A percentile compares a stretch with the other conserved stretches of the same genome.
Evolutionary conservation across 2,329 filamentous ascomycete genomes (phyloP).

Genomic region (Cladosporium sp.): DNA sequence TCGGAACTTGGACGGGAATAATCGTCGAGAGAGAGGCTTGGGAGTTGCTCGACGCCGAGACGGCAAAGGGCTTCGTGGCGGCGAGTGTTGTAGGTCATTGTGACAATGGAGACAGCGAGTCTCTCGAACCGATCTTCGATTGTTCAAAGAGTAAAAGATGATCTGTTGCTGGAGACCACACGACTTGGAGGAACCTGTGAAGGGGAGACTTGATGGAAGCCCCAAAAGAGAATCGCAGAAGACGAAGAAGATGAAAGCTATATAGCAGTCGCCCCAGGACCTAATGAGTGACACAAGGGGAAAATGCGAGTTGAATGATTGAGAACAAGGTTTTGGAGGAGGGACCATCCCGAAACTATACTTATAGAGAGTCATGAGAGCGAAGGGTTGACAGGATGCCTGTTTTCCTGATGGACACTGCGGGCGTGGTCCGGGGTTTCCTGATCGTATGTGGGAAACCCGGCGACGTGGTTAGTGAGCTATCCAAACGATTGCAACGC

Average conservation of each 20-base stretch:
- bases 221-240: neutral
- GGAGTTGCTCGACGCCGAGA: conserved; percentile 29
- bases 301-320: neutral
- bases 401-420: neutral
- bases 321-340: neutral
- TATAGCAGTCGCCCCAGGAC: neutral
- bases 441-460: conserved; percentile 1
- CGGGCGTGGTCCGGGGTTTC: neutral
- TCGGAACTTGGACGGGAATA: conserved; percentile 9
- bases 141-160: too few relatives aligned
- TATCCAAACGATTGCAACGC: conserved; percentile 6
- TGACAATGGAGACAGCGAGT: neutral
- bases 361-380: neutral
- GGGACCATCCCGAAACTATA: neutral
- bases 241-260: neutral
- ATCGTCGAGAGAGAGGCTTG: conserved; percentile 16
- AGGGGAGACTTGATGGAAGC: neutral
- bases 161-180: too few relatives aligned
- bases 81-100: conserved; percentile 26
- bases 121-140: neutral
- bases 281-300: neutral
- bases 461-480: conserved; percentile 9
- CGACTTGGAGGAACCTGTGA: neutral
- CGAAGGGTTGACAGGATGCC: too few relatives aligned
- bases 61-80: conserved; percentile 21